Evolutionary conservation across 2,329 filamentous ascomycete genomes (phyloP).

Genomic region (Nemania bipapillata): DNA sequence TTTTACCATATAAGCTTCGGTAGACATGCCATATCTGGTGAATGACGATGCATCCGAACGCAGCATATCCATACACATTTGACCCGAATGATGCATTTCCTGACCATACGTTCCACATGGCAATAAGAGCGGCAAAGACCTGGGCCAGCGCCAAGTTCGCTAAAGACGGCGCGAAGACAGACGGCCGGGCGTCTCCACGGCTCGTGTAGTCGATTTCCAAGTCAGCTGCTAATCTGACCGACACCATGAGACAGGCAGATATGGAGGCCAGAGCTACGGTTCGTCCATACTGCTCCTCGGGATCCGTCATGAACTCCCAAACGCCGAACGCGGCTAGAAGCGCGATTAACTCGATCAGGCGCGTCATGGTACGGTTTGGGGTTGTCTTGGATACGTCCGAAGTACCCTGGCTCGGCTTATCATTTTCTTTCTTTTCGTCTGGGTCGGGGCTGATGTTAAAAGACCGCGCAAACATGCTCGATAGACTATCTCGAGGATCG

Average conservation of each 20-base stretch:
- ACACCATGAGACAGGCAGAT: conserved; percentile 47
- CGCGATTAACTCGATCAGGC: conserved; percentile 44
- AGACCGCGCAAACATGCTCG: conserved; percentile 50
- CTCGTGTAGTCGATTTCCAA: conserved; percentile 47
- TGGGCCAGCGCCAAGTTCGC: conserved; percentile 47
- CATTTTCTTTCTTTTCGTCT: conserved; percentile 41
- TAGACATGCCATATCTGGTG: conserved; percentile 51
- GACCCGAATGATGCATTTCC: conserved; percentile 35
- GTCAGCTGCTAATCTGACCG: conserved; percentile 49
- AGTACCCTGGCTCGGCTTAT: conserved; percentile 13
- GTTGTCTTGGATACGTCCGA: conserved; percentile 2
- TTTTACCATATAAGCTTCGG: conserved; percentile 22
- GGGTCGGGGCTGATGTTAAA: conserved; percentile 51
- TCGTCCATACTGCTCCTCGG: conserved; percentile 46
- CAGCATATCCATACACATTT: conserved; percentile 45
- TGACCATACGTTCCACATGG: conserved; percentile 50
- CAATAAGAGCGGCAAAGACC: conserved; percentile 42
- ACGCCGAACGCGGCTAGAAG: conserved; percentile 44
- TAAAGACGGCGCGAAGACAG: conserved; percentile 44
- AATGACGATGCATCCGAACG: conserved; percentile 47
- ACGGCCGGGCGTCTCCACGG: conserved; percentile 39
- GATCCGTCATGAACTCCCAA: conserved; percentile 47
- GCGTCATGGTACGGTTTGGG: conserved; percentile 42
- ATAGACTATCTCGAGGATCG: conserved; percentile 50
- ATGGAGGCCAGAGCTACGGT: conserved; percentile 47